Evolutionary conservation across 176 grass and related monocot genomes (phyloP).

Genomic region (Oryza nivara): DNA sequence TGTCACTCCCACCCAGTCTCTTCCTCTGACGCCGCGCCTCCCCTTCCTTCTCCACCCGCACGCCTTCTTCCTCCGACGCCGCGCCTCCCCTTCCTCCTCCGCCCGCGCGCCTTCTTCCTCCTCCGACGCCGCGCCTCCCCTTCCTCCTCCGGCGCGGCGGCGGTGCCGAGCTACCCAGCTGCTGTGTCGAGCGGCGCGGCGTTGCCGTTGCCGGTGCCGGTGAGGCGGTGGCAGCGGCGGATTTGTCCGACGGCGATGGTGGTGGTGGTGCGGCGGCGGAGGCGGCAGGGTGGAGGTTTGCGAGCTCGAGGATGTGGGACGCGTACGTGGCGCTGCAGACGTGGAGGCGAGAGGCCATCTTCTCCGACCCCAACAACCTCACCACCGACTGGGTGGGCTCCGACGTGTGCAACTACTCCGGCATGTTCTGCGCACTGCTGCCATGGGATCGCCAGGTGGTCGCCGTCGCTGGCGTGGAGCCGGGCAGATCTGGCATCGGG

Average conservation of each 20-base stretch:
- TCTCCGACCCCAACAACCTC: slow-evolving; percentile 77
- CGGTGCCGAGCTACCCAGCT: too few species aligned
- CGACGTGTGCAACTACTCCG: slow-evolving; percentile 68
- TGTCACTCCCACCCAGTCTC: too few species aligned
- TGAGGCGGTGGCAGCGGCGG: slow-evolving; percentile 46
- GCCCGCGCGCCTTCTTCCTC: too few species aligned
- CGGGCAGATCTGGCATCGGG: too few species aligned
- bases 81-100: too few species aligned
- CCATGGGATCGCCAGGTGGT: slow-evolving; percentile 29
- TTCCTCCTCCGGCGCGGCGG: too few species aligned
- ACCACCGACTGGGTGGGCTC: slow-evolving; percentile 78
- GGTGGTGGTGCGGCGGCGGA: slow-evolving; percentile 34
- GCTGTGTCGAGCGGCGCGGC: not conserved
- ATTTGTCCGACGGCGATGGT: not conserved
- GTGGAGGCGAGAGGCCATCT: slow-evolving; percentile 79
- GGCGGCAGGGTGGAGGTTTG: slow-evolving; percentile 65
- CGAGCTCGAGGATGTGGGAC: slow-evolving; percentile 60
- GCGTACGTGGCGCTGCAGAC: slow-evolving; percentile 93
- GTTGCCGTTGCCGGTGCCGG: not conserved
- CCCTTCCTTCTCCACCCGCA: too few species aligned
- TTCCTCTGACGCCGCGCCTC: too few species aligned
- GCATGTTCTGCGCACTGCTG: slow-evolving; percentile 68
- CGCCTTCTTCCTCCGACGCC: too few species aligned
- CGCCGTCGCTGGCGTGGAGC: slow-evolving; percentile 58
- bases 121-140: too few species aligned